A percentile compares a stretch with the other conserved stretches of the same genome.
These are phyloP conservation scores for Malassezia nana DNA, from an alignment of 1,284 basidiomycete genomes.

Conservation along the genomic window DNA sequence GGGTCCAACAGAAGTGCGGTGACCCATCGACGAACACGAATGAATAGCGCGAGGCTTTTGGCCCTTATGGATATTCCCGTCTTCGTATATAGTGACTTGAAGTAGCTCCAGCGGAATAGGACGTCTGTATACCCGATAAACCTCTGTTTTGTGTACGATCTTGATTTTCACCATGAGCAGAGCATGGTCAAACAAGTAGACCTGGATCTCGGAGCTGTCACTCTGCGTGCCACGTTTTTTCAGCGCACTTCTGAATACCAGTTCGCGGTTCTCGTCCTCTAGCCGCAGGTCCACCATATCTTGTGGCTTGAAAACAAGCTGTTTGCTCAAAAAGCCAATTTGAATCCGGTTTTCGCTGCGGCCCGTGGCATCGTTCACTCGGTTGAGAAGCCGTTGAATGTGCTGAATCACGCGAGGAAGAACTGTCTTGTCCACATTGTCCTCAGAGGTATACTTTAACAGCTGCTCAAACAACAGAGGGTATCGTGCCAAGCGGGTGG, in stretches of 20 bases:
- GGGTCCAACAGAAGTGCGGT: constrained; percentile 46
- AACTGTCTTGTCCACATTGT: constrained; percentile 72
- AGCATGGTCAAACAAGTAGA: constrained; percentile 95
- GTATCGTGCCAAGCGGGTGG: constrained; percentile 88
- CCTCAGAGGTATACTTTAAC: constrained; percentile 81
- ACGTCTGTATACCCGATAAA: constrained; percentile 87
- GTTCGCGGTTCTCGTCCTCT: constrained; percentile 73
- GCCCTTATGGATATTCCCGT: constrained; percentile 50
- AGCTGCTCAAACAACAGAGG: constrained; percentile 87
- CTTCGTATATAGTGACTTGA: constrained; percentile 70
- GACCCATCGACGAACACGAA: constrained; percentile 50
- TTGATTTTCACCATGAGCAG: constrained; percentile 87
- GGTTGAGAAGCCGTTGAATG: constrained; percentile 70
- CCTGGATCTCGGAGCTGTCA: constrained; percentile 75
- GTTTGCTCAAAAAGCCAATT: constrained; percentile 75
- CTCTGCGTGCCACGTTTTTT: constrained; percentile 65
- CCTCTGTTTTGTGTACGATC: constrained; percentile 74
- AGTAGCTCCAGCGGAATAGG: constrained; percentile 93
- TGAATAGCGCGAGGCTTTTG: constrained; percentile 51
- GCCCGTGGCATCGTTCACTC: constrained; percentile 84
- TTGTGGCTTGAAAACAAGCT: constrained; percentile 71
- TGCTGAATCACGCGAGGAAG: constrained; percentile 70
- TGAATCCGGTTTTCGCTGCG: constrained; percentile 89
- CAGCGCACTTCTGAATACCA: constrained; percentile 85
- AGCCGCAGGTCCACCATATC: constrained; percentile 79